A percentile compares a stretch with the other conserved stretches of the same genome.
phyloP scores from a whole-genome alignment of 441 rosid genomes.

The Populus hybrid region DNA sequence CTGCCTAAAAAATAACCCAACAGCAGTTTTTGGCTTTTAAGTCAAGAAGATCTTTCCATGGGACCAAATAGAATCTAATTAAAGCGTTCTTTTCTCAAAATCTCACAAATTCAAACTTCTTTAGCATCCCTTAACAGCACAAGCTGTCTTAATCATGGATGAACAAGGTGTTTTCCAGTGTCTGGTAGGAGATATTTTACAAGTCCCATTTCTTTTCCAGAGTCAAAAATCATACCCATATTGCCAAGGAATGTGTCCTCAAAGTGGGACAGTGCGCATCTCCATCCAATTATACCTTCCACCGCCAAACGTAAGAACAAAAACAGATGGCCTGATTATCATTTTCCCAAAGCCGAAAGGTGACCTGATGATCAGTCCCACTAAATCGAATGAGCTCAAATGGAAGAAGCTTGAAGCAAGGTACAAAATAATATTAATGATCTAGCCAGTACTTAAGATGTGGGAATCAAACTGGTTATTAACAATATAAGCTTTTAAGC shows the following conservation, averaged over 20 bases:
- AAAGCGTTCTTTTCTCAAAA: neutral
- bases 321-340: neutral
- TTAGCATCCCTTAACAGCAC: neutral
- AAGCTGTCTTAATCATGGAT: conserved; percentile 26
- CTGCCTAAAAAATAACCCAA: neutral
- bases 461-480: neutral
- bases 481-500: neutral
- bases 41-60: conserved; percentile 18
- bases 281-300: conserved; percentile 20
- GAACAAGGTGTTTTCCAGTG: conserved; percentile 11
- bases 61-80: conserved; percentile 23
- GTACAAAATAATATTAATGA: neutral
- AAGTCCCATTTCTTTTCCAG: neutral
- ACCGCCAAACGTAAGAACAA: conserved; percentile 6
- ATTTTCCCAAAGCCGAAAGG: conserved; percentile 38
- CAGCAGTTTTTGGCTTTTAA: conserved; percentile 1
- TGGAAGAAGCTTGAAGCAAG: neutral
- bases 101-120: neutral
- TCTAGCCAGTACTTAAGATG: neutral
- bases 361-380: neutral
- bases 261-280: conserved; percentile 40
- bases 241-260: conserved; percentile 34
- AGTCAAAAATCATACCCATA: conserved; percentile 28
- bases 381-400: neutral
- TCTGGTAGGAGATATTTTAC: conserved; percentile 6